These are phyloP conservation scores for Ligustrum vulgare DNA, from an alignment of 257 asterid genomes.

Conservation along the genomic window DNA sequence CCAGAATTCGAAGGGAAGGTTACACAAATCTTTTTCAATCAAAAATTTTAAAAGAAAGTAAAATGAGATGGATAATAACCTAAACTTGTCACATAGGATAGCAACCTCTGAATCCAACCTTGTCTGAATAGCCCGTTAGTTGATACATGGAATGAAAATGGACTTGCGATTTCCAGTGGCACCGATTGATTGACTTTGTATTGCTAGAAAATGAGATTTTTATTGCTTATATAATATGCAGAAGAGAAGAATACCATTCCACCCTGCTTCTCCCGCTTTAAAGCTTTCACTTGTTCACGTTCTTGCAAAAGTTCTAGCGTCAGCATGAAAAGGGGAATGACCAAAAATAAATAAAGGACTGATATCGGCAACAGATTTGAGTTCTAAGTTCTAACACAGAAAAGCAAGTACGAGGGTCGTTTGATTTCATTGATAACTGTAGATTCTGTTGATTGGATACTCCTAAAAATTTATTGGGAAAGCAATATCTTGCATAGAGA, in stretches of 20 bases:
- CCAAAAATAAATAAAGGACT: too few species aligned
- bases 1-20: not conserved
- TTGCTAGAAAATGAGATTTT: not conserved
- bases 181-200: not conserved
- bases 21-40: not conserved
- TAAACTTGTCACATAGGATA: too few species aligned
- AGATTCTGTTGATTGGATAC: not conserved
- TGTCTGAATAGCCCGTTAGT: constrained; percentile 65
- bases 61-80: not conserved
- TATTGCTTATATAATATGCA: not conserved
- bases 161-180: too few species aligned
- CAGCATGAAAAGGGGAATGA: constrained; percentile 46
- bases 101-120: constrained; percentile 98
- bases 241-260: constrained; percentile 80
- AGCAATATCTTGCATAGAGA: too few species aligned
- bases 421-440: too few species aligned
- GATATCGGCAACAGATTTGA: too few species aligned
- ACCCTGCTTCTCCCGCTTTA: constrained; percentile 76
- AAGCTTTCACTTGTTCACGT: constrained; percentile 81
- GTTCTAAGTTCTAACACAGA: not conserved
- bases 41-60: not conserved
- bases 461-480: too few species aligned
- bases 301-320: constrained; percentile 66
- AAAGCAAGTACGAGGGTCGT: not conserved
- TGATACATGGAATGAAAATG: not conserved